phyloP scores from a whole-genome alignment of 2,329 filamentous ascomycete species.

The Aspergillus piperis region DNA sequence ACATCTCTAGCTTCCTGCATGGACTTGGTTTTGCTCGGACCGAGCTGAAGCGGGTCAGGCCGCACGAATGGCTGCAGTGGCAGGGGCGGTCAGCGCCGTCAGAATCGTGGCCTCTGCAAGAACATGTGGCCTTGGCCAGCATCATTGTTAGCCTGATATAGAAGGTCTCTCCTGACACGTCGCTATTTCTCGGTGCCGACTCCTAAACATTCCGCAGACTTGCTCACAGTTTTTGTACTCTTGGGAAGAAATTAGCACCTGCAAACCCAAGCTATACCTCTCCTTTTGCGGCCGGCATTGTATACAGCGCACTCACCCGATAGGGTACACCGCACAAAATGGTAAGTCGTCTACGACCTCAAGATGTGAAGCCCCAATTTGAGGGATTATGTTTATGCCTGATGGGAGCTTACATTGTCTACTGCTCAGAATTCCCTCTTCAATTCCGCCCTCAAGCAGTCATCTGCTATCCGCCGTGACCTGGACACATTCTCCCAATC shows the following conservation, averaged over 20 bases:
- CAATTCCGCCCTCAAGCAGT: conserved; percentile 83
- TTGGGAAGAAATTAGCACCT: neutral
- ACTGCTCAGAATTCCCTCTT: conserved; percentile 71
- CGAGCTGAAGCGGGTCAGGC: neutral
- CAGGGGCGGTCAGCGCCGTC: conserved; percentile 40
- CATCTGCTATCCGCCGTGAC: conserved; percentile 74
- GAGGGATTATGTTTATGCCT: neutral
- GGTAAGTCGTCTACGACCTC: conserved; percentile 18
- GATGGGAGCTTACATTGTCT: neutral
- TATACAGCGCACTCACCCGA: neutral
- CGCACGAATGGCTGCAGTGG: neutral
- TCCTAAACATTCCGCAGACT: neutral
- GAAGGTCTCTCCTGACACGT: conserved; percentile 11
- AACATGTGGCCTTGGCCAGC: conserved; percentile 35
- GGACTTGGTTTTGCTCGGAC: neutral
- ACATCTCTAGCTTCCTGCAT: neutral
- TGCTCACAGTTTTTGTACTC: neutral
- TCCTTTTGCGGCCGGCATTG: neutral
- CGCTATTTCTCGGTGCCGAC: conserved; percentile 1
- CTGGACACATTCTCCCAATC: conserved; percentile 68
- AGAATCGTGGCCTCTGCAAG: conserved; percentile 30
- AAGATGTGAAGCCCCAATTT: neutral
- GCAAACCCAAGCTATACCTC: neutral
- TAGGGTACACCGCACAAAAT: conserved; percentile 12
- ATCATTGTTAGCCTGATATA: conserved; percentile 16